Percentiles rank a stretch among this genome's conserved stretches.
Evolutionary conservation across 345 rosid species (phyloP).

Genomic region (Eutrema heterophyllum): DNA sequence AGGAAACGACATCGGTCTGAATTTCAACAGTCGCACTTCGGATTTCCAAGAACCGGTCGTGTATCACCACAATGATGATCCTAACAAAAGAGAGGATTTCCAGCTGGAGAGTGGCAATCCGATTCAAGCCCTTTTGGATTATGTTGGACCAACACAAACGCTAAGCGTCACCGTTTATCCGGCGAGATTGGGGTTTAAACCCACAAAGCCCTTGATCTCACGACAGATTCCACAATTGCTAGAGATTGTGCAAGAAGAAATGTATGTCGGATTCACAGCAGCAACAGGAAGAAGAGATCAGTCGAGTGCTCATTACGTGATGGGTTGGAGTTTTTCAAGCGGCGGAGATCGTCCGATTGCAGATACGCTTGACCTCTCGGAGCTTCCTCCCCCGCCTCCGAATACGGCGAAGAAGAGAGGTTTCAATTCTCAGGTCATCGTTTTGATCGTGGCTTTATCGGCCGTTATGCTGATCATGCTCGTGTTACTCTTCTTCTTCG

Average conservation of each 20-base stretch:
- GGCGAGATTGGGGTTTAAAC: constrained; percentile 13
- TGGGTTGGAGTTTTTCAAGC: not conserved
- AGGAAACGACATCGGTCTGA: constrained; percentile 50
- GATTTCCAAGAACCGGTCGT: not conserved
- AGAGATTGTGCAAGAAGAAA: constrained; percentile 13
- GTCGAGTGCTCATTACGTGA: constrained; percentile 27
- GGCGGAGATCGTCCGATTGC: not conserved
- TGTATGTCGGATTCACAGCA: constrained; percentile 57
- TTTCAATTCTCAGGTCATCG: constrained; percentile 22
- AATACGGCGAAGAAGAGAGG: constrained; percentile 9
- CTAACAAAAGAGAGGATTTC: constrained; percentile 9
- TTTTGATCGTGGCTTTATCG: constrained; percentile 36
- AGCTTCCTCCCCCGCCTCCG: constrained; percentile 30
- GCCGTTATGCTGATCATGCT: constrained; percentile 21
- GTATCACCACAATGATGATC: not conserved
- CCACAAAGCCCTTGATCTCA: constrained; percentile 33
- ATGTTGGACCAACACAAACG: constrained; percentile 22
- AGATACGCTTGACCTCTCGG: constrained; percentile 22
- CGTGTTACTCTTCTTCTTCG: constrained; percentile 24
- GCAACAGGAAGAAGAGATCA: constrained; percentile 35
- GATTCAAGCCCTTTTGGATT: constrained; percentile 46
- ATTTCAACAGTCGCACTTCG: constrained; percentile 42
- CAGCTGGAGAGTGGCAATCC: constrained; percentile 36
- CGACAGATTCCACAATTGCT: not conserved
- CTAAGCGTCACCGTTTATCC: constrained; percentile 42